phyloP scores from a whole-genome alignment of 1,284 basidiomycete species.

The Fomitopsis betulina region DNA sequence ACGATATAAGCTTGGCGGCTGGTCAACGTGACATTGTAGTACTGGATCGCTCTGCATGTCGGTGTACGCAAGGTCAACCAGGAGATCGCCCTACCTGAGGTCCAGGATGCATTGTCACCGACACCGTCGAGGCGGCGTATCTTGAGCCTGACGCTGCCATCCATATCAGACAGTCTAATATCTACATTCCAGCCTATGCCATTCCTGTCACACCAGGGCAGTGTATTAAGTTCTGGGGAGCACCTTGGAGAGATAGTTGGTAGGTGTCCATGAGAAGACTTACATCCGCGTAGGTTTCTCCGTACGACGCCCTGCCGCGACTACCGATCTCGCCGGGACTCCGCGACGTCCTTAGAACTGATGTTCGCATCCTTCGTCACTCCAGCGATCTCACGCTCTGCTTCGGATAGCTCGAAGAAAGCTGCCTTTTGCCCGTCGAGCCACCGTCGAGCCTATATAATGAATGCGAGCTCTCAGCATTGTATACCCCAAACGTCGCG shows the following conservation, averaged over 20 bases:
- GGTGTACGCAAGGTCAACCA: no score
- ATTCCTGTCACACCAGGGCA: background rate
- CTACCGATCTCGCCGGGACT: background rate
- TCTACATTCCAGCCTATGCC: background rate
- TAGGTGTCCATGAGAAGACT: background rate
- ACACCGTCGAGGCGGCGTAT: no score
- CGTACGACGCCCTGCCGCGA: background rate
- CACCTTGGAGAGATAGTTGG: background rate
- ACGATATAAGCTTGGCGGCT: no score
- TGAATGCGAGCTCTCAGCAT: background rate
- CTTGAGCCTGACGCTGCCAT: background rate
- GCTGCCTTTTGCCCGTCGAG: conserved; percentile 27
- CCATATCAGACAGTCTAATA: background rate
- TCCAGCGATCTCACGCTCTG: conserved; percentile 25
- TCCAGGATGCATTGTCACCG: no score
- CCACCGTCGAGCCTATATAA: conserved; percentile 30
- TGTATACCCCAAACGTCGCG: background rate
- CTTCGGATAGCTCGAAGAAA: conserved; percentile 32
- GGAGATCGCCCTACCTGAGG: no score
- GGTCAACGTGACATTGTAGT: no score
- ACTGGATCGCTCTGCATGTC: no score
- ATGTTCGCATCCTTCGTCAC: background rate
- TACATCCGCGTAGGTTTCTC: background rate
- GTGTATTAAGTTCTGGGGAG: background rate
- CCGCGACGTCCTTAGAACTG: background rate